phyloP scores from a whole-genome alignment of 2,329 filamentous ascomycete genomes.

The Neonectria sp. region DNA sequence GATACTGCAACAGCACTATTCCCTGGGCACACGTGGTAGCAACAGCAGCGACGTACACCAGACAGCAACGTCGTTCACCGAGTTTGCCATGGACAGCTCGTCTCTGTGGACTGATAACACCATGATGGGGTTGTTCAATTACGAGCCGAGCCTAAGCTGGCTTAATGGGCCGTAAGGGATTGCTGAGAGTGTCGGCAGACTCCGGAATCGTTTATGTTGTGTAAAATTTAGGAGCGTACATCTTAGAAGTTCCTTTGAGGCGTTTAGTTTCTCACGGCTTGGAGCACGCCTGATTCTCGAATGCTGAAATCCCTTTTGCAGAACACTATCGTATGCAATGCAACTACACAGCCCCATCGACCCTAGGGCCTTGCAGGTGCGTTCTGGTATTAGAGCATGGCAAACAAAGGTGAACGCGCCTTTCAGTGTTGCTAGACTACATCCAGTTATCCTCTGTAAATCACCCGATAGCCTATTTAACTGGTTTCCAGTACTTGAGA shows the following conservation, averaged over 20 bases:
- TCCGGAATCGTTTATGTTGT: not conserved
- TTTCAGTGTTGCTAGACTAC: not conserved
- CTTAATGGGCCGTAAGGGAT: not conserved
- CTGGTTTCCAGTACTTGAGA: too few species aligned
- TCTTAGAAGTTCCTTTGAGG: too few species aligned
- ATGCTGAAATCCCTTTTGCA: too few species aligned
- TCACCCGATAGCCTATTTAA: not conserved
- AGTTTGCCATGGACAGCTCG: constrained; percentile 1
- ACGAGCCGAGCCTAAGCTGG: constrained; percentile 23
- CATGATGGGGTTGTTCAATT: constrained; percentile 24
- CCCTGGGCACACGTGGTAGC: not conserved
- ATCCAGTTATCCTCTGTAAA: not conserved
- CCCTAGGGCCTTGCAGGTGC: not conserved
- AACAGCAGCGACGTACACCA: not conserved
- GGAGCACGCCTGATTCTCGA: too few species aligned
- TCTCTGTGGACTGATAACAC: constrained; percentile 17
- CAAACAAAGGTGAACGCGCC: not conserved
- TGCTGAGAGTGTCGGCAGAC: not conserved
- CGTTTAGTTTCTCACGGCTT: too few species aligned
- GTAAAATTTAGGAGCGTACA: too few species aligned
- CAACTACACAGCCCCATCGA: not conserved
- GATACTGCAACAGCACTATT: not conserved
- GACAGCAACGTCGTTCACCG: not conserved
- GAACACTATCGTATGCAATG: not conserved
- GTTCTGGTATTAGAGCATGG: not conserved